These are phyloP conservation scores for Isabelozyma gotoi DNA, from an alignment of 805 yeast species.

Conservation along the genomic window DNA sequence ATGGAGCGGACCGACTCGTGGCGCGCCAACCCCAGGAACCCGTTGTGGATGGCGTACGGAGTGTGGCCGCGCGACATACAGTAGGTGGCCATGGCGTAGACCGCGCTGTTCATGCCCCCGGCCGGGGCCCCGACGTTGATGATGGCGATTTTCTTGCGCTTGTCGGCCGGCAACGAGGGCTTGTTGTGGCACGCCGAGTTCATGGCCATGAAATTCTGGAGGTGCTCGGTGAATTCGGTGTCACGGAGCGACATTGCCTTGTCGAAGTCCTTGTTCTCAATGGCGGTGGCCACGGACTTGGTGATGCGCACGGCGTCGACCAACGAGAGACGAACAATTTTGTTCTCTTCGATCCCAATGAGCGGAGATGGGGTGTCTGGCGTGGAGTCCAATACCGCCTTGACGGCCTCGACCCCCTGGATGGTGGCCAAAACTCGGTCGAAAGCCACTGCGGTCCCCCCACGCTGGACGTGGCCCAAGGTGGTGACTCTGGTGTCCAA, in stretches of 20 bases:
- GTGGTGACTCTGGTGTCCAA: conserved; percentile 94
- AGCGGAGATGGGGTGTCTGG: conserved; percentile 93
- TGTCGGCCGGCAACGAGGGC: conserved; percentile 55
- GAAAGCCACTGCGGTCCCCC: conserved; percentile 96
- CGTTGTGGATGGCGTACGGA: conserved; percentile 89
- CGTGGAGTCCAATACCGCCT: conserved; percentile 83
- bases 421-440: conserved; percentile 90
- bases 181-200: conserved; percentile 66
- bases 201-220: conserved; percentile 68
- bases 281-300: conserved; percentile 87
- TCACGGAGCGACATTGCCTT: conserved; percentile 87
- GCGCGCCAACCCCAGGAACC: conserved; percentile 87
- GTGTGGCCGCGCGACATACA: conserved; percentile 88
- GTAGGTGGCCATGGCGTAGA: conserved; percentile 86
- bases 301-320: conserved; percentile 89
- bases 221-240: conserved; percentile 81
- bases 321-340: conserved; percentile 78
- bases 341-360: conserved; percentile 87
- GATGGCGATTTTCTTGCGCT: conserved; percentile 76
- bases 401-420: conserved; percentile 97
- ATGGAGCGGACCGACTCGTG: conserved; percentile 80
- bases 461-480: conserved; percentile 97
- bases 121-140: conserved; percentile 97
- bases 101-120: conserved; percentile 92
- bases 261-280: conserved; percentile 73